These are phyloP conservation scores for Guyanaporus albipodus DNA, from an alignment of 768 basidiomycete genomes.

Conservation along the genomic window DNA sequence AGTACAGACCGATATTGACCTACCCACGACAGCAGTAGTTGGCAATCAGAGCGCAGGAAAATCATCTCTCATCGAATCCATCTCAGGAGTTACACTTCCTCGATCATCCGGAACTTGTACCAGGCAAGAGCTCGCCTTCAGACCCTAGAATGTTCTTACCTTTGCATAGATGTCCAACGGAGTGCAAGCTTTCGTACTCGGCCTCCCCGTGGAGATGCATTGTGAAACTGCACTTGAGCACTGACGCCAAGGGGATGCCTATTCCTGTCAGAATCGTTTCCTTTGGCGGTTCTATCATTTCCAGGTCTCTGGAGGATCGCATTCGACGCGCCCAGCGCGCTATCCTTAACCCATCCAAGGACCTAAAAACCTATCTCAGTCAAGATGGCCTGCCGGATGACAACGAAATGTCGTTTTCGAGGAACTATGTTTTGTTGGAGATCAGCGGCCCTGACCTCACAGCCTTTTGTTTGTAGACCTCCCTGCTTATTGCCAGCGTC, in stretches of 20 bases:
- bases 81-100: slow-evolving; percentile 68
- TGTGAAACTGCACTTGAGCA: slow-evolving; percentile 45
- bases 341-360: slow-evolving; percentile 52
- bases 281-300: slow-evolving; percentile 48
- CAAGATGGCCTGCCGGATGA: slow-evolving; percentile 8
- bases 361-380: slow-evolving; percentile 13
- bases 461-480: slow-evolving; percentile 62
- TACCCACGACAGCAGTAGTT: slow-evolving; percentile 71
- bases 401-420: slow-evolving; percentile 42
- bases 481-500: slow-evolving; percentile 60
- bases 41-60: slow-evolving; percentile 75
- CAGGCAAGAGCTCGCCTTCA: slow-evolving; percentile 37
- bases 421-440: slow-evolving; percentile 52
- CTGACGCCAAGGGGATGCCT: slow-evolving; percentile 36
- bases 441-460: slow-evolving; percentile 58
- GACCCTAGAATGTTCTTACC: not conserved
- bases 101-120: slow-evolving; percentile 75
- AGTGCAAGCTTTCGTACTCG: slow-evolving; percentile 48
- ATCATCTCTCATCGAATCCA: slow-evolving; percentile 73
- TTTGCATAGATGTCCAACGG: slow-evolving; percentile 48
- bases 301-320: slow-evolving; percentile 56
- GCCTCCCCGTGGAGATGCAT: slow-evolving; percentile 44
- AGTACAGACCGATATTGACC: slow-evolving; percentile 64
- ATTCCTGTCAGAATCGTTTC: slow-evolving; percentile 36
- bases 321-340: slow-evolving; percentile 64